phyloP scores from a whole-genome alignment of 2,329 filamentous ascomycete species.

The Diplodia intermedia region DNA sequence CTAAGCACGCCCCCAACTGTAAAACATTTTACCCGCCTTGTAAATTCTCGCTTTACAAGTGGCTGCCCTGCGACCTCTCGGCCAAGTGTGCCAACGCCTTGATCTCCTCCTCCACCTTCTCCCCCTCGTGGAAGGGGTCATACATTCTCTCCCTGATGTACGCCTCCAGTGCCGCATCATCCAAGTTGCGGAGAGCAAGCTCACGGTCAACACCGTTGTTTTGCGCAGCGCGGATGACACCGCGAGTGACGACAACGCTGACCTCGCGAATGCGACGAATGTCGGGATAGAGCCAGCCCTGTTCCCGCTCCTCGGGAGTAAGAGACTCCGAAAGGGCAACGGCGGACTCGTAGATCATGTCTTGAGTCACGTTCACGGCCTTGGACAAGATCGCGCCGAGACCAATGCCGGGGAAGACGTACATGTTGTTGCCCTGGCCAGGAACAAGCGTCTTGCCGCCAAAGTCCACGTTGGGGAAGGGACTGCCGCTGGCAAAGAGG shows the following conservation, averaged over 20 bases:
- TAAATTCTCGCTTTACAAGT: slow-evolving; percentile 14
- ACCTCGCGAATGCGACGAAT: slow-evolving; percentile 93
- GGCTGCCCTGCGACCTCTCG: slow-evolving; percentile 21
- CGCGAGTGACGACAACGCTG: slow-evolving; percentile 81
- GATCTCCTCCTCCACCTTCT: slow-evolving; percentile 50
- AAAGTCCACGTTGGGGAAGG: slow-evolving; percentile 73
- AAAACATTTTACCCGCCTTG: background rate
- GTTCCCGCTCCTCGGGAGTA: slow-evolving; percentile 78
- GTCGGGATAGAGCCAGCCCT: slow-evolving; percentile 87
- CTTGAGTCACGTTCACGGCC: slow-evolving; percentile 83
- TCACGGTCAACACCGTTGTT: slow-evolving; percentile 69
- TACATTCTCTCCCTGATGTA: slow-evolving; percentile 65
- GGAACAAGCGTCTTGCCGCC: slow-evolving; percentile 56
- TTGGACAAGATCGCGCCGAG: slow-evolving; percentile 92
- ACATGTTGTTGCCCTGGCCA: slow-evolving; percentile 79
- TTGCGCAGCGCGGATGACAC: slow-evolving; percentile 92
- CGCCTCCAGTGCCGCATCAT: slow-evolving; percentile 72
- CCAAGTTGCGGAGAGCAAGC: slow-evolving; percentile 67
- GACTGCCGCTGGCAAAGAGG: slow-evolving; percentile 94
- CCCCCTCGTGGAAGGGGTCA: slow-evolving; percentile 56
- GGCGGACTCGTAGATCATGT: slow-evolving; percentile 96
- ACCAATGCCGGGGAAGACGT: slow-evolving; percentile 96
- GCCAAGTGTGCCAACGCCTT: slow-evolving; percentile 18
- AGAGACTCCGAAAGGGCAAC: slow-evolving; percentile 79
- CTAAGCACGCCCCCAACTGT: slow-evolving; percentile 14